Evolutionary conservation across 129 eudicot genomes (phyloP), one percentile per base, ranked within the genome.

Genomic region (Heracleum sosnowskyi): DNA sequence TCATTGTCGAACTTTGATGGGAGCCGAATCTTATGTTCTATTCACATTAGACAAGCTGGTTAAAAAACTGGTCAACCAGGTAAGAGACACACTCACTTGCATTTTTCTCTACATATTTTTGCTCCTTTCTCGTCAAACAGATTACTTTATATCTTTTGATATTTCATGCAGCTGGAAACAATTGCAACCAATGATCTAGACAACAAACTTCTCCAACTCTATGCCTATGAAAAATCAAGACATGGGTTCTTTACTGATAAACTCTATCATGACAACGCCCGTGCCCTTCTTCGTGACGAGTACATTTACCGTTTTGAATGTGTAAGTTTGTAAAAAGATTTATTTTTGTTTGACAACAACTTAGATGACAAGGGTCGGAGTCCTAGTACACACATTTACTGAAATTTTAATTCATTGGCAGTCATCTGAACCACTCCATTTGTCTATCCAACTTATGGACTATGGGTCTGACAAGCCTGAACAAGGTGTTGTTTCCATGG

Each of bases 1-100:
- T 85, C 97, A 95, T 55, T 92, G 99, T 78, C 93, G 97, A 75
- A 80, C 91, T 31, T 74, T 88, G 45, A 89, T 95, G 80, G 99
- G 99, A 28, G 85, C 94, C 73, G 92, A 90, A 82, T 91, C 98
- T 11, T 94, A 88, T 64, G 77, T 89, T 76, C 89, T 94, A 70
- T 94, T 94, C 84, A 94, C 98, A 31, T 80, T 94, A 70, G 97
- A 91, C 87, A 94, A 94, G 87, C 86, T 94, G 82, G 86, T 91
- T 63, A 86, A 79, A 76, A 94, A 86, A 80, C 87, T 94, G 74
- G 88, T 93, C 79, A 91, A 94, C 77, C 98, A 88, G 97, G 99
- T 95, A 31, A 12, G 40, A 76, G 16, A 36, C 41, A 49, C 16
- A 73, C 57, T 76, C 75, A 46, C 28, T 53, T 29, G 41, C 44